Evolutionary conservation across 2,329 filamentous ascomycete species (phyloP), one percentile per base, ranked within the genome.

Genomic region (Microdochium trichocladiopsis): DNA sequence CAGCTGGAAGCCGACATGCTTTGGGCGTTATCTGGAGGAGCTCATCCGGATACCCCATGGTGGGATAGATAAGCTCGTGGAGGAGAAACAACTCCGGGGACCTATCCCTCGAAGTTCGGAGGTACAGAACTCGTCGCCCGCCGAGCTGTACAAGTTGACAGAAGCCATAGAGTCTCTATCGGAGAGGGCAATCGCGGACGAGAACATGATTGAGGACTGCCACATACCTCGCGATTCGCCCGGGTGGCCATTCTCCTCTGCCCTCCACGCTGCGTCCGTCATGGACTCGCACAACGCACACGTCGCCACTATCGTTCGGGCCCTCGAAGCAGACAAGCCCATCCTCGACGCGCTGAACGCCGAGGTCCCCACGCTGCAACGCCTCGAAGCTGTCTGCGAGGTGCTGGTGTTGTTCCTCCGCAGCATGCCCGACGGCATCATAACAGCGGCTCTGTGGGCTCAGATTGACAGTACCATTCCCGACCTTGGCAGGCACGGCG

Each of bases 131-230:
- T 93, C 91, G 11, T 91, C 91, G 1, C 93, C 94, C 1, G 84
- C 88, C 55, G 93, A 96, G 67, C 76, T 97, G 9, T 95, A 96
- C 70, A 86, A 86, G 64, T 80, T 99, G 62, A 96, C 91, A 4
- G 90, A 96, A 66, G 82, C 85, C 11, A 78, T 96, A 16, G 80
- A 82, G 60, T 74, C 67, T 6, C 69, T 83, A 41, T 75, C 74
- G 2, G 82, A 83, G 57, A 74, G 81, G 21, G 76, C 73, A 24
- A 66, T 80, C 8, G 83, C 83, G 1, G 83, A 86, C 49, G 77
- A 80, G 55, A 79, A 79, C 51, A 86, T 86, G 76, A 68, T 86
- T 2, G 48, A 55, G 16, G 73, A 78, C 11, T 71, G 72, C 52
- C 63, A 69, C 22, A 65, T 83, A 2, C 81, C 82, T 0, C 68